Conservation (phyloP, 176 grass and related monocot genomes). For the Thinopyrum elongatum region DNA sequence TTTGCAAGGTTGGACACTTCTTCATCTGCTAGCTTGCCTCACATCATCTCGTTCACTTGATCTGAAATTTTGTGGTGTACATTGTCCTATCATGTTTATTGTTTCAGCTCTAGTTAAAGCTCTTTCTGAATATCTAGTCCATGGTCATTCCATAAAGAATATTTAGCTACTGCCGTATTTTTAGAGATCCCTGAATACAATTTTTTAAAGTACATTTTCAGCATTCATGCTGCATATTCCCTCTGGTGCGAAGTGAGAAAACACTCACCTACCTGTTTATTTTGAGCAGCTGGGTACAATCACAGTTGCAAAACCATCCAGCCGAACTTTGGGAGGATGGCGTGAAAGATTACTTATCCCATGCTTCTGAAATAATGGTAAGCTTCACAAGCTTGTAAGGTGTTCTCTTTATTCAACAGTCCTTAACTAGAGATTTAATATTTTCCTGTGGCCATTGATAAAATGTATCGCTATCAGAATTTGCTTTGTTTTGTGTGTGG, state of each 20-base stretch:
- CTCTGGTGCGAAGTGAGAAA: background rate
- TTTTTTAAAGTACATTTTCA: background rate
- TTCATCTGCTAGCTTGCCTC: background rate
- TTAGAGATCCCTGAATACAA: background rate
- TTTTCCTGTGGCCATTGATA: background rate
- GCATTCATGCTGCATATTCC: background rate
- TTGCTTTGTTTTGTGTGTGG: background rate
- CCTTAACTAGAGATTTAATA: background rate
- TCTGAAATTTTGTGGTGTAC: background rate
- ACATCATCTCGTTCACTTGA: background rate
- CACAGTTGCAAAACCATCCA: conserved; percentile 77
- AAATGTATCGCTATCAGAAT: background rate
- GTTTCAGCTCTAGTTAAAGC: background rate
- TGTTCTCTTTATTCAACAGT: background rate
- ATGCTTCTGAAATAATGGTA: conserved; percentile 87
- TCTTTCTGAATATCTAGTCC: background rate
- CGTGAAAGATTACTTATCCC: conserved; percentile 66
- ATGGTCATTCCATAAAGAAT: background rate
- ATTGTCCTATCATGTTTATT: background rate
- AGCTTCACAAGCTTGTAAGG: background rate
- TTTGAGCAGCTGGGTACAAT: conserved; percentile 83
- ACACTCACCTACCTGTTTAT: conserved; percentile 13
- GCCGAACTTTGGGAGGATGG: conserved; percentile 94
- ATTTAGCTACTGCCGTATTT: background rate
- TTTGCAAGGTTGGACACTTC: conserved; percentile 64